Evolutionary conservation across 2,329 filamentous ascomycete species (phyloP), one percentile per base, ranked within the genome.

Genomic region (Niveomyces coronatus): DNA sequence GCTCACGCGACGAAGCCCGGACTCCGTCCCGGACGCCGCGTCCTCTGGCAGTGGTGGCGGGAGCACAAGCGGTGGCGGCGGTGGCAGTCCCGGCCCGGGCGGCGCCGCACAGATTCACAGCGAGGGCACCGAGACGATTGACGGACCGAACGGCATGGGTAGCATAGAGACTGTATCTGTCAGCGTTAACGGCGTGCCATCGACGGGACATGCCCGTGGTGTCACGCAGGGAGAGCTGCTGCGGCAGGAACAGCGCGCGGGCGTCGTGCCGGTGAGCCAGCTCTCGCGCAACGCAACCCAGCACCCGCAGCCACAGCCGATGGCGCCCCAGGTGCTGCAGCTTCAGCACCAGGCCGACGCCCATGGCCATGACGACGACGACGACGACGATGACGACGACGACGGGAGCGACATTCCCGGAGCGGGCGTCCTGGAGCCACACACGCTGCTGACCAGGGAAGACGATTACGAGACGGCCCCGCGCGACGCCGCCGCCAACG

Each of bases 221-320:
- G 74, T 88, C 37, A 88, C 84, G 1, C 86, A 94, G 59, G 85
- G 85, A 33, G 86, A 93, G 57, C 68, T 93, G 16, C 65, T 93
- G 17, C 70, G 86, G n/a, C 83, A 91, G 59, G 86, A 93, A 57
- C 86, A 93, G 60, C 76, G 82, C 53, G 82, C 83, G 1, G 84
- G 84, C 26, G 76, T 89, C 13, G 80, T 89, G 6, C 82, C 85
- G 17, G 71, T 78, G 23, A 74, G 68, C 41, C 78, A 82, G 53
- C 61, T 76, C 17, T 60, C 65, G 29, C 62, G 70, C 36, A 58
- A 53, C 29, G 65, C 63, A n/a, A n/a, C n/a, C 22, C 20, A 37
- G 51, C 57, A 16, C 42, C 36, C 19, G 10, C 29, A 27, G 16
- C 36, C 31, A 10, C 35, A 15, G 28, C 28, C 15, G 14, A 35